Percentiles rank a stretch among this genome's conserved stretches.
phyloP scores from a whole-genome alignment of 2,329 filamentous ascomycete genomes.

The Monosporascus ibericus region DNA sequence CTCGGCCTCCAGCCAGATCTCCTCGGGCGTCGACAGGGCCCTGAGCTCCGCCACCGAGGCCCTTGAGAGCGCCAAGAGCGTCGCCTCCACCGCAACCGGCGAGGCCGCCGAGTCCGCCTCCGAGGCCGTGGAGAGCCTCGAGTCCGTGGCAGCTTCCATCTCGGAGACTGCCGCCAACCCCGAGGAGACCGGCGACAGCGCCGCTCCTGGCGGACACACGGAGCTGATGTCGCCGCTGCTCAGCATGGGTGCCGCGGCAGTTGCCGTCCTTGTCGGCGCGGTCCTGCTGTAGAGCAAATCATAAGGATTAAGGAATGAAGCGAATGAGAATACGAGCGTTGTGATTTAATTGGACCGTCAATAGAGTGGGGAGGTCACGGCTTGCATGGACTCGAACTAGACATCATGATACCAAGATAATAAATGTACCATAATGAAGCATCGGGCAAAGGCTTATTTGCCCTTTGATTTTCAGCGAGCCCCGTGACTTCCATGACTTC shows the following conservation, averaged over 20 bases:
- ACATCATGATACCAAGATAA: too few relatives aligned
- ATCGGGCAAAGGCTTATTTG: too few relatives aligned
- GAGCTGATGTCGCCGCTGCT: constrained; percentile 9
- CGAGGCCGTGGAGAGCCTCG: constrained; percentile 10
- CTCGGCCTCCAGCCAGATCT: constrained; percentile 6
- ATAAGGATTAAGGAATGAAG: background rate
- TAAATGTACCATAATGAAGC: too few relatives aligned
- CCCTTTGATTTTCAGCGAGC: too few relatives aligned
- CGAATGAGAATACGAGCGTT: too few relatives aligned
- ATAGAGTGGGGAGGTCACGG: too few relatives aligned
- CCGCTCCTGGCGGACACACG: constrained; percentile 3
- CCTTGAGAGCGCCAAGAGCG: constrained; percentile 8
- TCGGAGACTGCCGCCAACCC: constrained; percentile 5
- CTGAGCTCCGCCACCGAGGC: constrained; percentile 4
- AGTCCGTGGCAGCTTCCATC: constrained; percentile 12
- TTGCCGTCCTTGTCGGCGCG: constrained; percentile 12
- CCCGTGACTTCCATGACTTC: too few relatives aligned
- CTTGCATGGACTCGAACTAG: too few relatives aligned
- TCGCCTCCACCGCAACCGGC: constrained; percentile 8
- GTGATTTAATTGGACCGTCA: too few relatives aligned
- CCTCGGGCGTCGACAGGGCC: constrained; percentile 6
- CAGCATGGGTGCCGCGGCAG: constrained; percentile 8
- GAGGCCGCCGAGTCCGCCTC: constrained; percentile 11
- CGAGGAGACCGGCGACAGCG: constrained; percentile 2
- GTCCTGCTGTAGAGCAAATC: constrained; percentile 8